phyloP scores from a whole-genome alignment of 192 early-diverging fungal genomes.

The Powellomyces hirtus region DNA sequence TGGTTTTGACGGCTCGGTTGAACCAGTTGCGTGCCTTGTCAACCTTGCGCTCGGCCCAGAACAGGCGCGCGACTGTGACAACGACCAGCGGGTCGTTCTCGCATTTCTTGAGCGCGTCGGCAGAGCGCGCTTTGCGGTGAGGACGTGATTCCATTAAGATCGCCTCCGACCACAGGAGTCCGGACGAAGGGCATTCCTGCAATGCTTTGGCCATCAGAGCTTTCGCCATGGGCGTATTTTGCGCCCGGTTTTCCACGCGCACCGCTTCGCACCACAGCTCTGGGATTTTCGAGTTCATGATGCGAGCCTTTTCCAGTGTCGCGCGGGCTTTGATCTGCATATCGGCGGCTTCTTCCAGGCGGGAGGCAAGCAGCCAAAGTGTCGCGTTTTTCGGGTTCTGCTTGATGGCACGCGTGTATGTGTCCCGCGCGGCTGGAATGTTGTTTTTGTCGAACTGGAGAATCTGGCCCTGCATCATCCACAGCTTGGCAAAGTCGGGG shows the following conservation, averaged over 20 bases:
- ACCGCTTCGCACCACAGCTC: slow-evolving; percentile 86
- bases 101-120: slow-evolving; percentile 89
- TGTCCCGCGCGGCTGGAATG: slow-evolving; percentile 63
- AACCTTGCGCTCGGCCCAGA: slow-evolving; percentile 89
- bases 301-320: slow-evolving; percentile 79
- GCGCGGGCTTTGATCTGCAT: slow-evolving; percentile 73
- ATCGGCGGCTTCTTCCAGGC: slow-evolving; percentile 72
- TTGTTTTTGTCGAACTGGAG: slow-evolving; percentile 62
- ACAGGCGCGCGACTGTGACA: slow-evolving; percentile 80
- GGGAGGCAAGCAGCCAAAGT: slow-evolving; percentile 79
- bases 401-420: slow-evolving; percentile 70
- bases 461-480: slow-evolving; percentile 91
- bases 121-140: slow-evolving; percentile 80
- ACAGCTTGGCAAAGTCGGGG: slow-evolving; percentile 80
- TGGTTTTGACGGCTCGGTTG: slow-evolving; percentile 71
- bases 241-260: slow-evolving; percentile 73
- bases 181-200: slow-evolving; percentile 88
- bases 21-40: slow-evolving; percentile 97
- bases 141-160: slow-evolving; percentile 83
- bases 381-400: slow-evolving; percentile 70
- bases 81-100: slow-evolving; percentile 83
- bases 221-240: slow-evolving; percentile 66
- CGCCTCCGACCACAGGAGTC: slow-evolving; percentile 82
- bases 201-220: slow-evolving; percentile 83
- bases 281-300: slow-evolving; percentile 75